Percentiles rank a stretch among this genome's conserved stretches.
Conservation (phyloP, 768 basidiomycete species). For the Sporobolomyces roseus region DNA sequence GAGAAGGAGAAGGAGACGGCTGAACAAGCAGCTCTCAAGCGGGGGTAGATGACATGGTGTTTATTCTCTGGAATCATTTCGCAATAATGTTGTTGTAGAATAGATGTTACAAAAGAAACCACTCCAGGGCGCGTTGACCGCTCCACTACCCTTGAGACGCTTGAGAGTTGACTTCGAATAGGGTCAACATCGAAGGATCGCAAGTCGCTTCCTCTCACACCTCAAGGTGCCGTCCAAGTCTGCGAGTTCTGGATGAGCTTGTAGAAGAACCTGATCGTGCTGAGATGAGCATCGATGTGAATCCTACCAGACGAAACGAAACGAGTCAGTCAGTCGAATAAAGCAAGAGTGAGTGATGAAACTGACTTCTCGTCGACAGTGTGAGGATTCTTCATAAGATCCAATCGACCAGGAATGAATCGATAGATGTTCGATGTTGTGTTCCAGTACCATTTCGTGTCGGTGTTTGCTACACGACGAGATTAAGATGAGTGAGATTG, state of each 20-base stretch:
- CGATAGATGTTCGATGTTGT: slow-evolving; percentile 49
- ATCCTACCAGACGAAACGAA: slow-evolving; percentile 26
- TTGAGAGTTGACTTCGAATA: no score
- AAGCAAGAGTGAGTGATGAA: not conserved
- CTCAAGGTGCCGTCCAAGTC: slow-evolving; percentile 23
- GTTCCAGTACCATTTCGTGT: slow-evolving; percentile 44
- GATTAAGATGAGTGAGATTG: not conserved
- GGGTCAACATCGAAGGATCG: not conserved
- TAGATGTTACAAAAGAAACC: no score
- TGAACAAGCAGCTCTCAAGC: slow-evolving; percentile 2
- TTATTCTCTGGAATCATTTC: not conserved
- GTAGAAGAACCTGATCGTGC: slow-evolving; percentile 49
- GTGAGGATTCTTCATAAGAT: slow-evolving; percentile 44
- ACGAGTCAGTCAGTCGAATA: no score
- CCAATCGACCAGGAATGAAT: slow-evolving; percentile 46
- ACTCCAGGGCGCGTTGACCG: no score
- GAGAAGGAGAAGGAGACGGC: not conserved
- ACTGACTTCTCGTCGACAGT: slow-evolving; percentile 39
- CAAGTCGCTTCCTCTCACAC: not conserved
- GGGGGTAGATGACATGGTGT: not conserved
- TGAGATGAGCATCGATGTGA: slow-evolving; percentile 47
- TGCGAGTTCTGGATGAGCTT: slow-evolving; percentile 48
- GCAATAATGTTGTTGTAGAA: no score
- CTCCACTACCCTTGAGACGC: no score
- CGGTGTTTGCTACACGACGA: slow-evolving; percentile 11